Evolutionary conservation across 31 red algal species (phyloP), one percentile per base, ranked within the genome.

Genomic region (Asparagopsis taxiformis): DNA sequence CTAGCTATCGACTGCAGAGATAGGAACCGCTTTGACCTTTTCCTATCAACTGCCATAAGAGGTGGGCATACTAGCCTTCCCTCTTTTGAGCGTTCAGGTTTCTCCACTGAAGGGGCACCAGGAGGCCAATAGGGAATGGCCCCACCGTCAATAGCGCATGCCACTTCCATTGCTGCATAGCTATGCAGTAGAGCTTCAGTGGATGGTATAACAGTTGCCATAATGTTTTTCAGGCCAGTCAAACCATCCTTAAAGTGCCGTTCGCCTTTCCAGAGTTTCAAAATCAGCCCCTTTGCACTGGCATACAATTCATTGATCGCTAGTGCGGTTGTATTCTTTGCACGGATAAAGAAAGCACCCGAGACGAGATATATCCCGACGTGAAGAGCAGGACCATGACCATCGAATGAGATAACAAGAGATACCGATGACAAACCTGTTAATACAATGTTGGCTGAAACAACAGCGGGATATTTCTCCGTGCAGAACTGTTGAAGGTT

Each of bases 21-120:
- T 55, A 84, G 33, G 38, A 84, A 72, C 55, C 66, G 20, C 23
- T 55, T 35, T 53, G 79, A 68, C 15, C 79, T 31, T 55, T 72
- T 84, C 41, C 44, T 62, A 30, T 84, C 79, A 26, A 84, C 66
- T 28, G 55, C 41, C 24, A 37, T 29, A 31, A 84, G 33, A 19
- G 79, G 79, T 33, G 79, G 79, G 20, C 36, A 25, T 11, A 84
- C 48, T 39, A 49, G 35, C 56, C 39, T 64, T 13, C 59, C 74
- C 4, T 31, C 74, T 11, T 66, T 66, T 20, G 74, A 65, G 1
- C 26, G 44, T 22, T 66, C 74, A 21, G 67, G 67, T 44, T 63
- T 38, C 53, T 84, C 66, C 22, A 84, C 65, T 16, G 44, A 55
- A 17, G 66, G 33, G 10, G 43, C 29, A 39, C 79, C 79, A 23